Evolutionary conservation across 805 yeast species (phyloP).

Genomic region (Metschnikowia henanensis): DNA sequence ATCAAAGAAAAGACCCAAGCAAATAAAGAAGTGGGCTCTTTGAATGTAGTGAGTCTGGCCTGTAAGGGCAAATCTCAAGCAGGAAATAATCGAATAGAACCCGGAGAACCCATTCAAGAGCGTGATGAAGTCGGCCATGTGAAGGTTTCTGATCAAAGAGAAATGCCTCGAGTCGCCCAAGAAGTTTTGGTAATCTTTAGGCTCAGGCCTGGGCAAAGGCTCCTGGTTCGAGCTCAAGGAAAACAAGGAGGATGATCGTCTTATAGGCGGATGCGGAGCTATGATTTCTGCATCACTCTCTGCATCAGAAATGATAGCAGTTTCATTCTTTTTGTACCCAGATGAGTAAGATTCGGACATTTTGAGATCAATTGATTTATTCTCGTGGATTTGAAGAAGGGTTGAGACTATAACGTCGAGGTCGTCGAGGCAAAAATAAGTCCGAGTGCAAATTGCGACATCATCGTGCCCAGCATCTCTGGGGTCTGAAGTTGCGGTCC

Average conservation of each 20-base stretch:
- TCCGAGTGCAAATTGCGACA: slow-evolving; percentile 8
- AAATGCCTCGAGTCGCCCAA: slow-evolving; percentile 84
- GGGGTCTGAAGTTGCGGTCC: slow-evolving; percentile 9
- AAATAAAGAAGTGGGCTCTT: slow-evolving; percentile 85
- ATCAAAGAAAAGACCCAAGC: slow-evolving; percentile 93
- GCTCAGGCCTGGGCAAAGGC: slow-evolving; percentile 75
- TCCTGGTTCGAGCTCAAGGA: slow-evolving; percentile 53
- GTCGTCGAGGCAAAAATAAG: not conserved
- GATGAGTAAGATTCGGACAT: slow-evolving; percentile 16
- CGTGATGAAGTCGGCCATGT: slow-evolving; percentile 95
- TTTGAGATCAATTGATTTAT: not conserved
- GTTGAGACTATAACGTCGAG: not conserved
- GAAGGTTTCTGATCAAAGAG: slow-evolving; percentile 81
- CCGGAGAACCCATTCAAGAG: slow-evolving; percentile 93
- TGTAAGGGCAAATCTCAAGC: slow-evolving; percentile 76
- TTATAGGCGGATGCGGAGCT: slow-evolving; percentile 32
- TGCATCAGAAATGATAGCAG: slow-evolving; percentile 38
- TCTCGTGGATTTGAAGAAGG: not conserved
- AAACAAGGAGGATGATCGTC: slow-evolving; percentile 55
- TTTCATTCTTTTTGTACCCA: slow-evolving; percentile 29
- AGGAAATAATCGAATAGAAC: slow-evolving; percentile 84
- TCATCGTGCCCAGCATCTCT: slow-evolving; percentile 1
- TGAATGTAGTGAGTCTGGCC: slow-evolving; percentile 69
- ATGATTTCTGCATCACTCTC: slow-evolving; percentile 31
- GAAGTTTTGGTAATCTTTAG: slow-evolving; percentile 73